A percentile compares a stretch with the other conserved stretches of the same genome.
phyloP scores from a whole-genome alignment of 164 flowering plant species.

The Cinnamomum chago region DNA sequence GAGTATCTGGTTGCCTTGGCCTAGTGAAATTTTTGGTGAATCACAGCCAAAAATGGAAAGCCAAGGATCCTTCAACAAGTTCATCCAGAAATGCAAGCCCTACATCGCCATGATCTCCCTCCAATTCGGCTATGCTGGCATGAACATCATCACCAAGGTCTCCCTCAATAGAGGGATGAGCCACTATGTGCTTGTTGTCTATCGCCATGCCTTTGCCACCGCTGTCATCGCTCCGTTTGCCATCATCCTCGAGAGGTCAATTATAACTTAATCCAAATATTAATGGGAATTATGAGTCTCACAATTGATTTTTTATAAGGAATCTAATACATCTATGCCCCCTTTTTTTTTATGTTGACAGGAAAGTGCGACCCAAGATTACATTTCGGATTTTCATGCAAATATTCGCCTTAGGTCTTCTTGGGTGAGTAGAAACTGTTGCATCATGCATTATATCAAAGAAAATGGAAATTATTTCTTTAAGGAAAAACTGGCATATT shows the following conservation, averaged over 20 bases:
- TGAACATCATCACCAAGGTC: slow-evolving; percentile 25
- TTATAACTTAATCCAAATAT: neutral
- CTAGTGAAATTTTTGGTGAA: neutral
- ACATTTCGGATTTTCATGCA: slow-evolving; percentile 37
- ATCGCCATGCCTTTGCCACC: slow-evolving; percentile 31
- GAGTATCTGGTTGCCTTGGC: neutral
- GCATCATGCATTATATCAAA: neutral
- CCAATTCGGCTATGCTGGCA: slow-evolving; percentile 32
- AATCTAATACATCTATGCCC: neutral
- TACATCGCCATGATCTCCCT: slow-evolving; percentile 23
- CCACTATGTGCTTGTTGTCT: slow-evolving; percentile 29
- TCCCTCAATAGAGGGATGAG: slow-evolving; percentile 30
- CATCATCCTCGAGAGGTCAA: slow-evolving; percentile 26
- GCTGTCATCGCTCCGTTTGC: slow-evolving; percentile 28
- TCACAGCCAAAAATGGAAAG: slow-evolving; percentile 7
- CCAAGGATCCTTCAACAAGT: slow-evolving; percentile 15
- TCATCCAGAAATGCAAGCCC: slow-evolving; percentile 15
- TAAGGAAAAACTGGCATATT: neutral
- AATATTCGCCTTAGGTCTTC: slow-evolving; percentile 39
- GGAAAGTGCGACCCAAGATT: slow-evolving; percentile 40
- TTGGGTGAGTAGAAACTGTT: slow-evolving; percentile 30
- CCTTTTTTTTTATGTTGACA: slow-evolving; percentile 8
- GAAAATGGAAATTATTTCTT: neutral
- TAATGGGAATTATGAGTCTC: too few relatives aligned
- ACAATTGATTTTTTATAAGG: neutral